Evolutionary conservation across 2,329 filamentous ascomycete species (phyloP).

Genomic region (Taxawa tesnikishii): DNA sequence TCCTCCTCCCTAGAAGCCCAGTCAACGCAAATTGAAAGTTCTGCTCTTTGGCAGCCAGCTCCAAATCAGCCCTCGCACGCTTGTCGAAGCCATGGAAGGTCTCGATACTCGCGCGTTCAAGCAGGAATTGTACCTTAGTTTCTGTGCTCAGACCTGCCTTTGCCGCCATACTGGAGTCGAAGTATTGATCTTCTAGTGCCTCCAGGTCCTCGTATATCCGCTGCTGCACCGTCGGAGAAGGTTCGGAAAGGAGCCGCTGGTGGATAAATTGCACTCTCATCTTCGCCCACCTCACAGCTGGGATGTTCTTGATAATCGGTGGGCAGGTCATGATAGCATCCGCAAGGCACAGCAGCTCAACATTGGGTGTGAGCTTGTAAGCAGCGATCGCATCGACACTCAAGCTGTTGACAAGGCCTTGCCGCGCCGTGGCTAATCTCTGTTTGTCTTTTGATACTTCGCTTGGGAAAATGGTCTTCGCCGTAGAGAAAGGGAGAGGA

Average conservation of each 20-base stretch:
- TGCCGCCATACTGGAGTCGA: slow-evolving; percentile 16
- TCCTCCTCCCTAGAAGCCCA: slow-evolving; percentile 75
- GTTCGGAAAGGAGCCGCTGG: slow-evolving; percentile 54
- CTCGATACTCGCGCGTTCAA: slow-evolving; percentile 74
- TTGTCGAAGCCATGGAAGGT: slow-evolving; percentile 73
- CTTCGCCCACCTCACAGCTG: slow-evolving; percentile 46
- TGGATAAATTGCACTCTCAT: slow-evolving; percentile 64
- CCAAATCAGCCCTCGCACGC: slow-evolving; percentile 59
- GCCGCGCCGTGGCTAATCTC: slow-evolving; percentile 32
- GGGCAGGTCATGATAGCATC: slow-evolving; percentile 43
- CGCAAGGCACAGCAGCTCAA: slow-evolving; percentile 75
- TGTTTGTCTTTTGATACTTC: slow-evolving; percentile 25
- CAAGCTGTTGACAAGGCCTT: slow-evolving; percentile 54
- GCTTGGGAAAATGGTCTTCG: slow-evolving; percentile 37
- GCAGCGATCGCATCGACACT: slow-evolving; percentile 75
- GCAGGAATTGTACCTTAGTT: slow-evolving; percentile 55
- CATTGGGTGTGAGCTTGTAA: slow-evolving; percentile 70
- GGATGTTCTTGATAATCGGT: slow-evolving; percentile 31
- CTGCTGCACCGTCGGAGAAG: slow-evolving; percentile 46
- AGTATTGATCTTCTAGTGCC: slow-evolving; percentile 35
- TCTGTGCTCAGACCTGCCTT: slow-evolving; percentile 6
- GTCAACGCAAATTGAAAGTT: slow-evolving; percentile 72
- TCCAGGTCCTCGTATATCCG: slow-evolving; percentile 48
- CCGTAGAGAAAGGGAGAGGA: slow-evolving; percentile 49
- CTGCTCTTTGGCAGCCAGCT: slow-evolving; percentile 53